Evolutionary conservation across 192 early-diverging fungal species (phyloP), one percentile per base, ranked within the genome.

Genomic region (Jimgerdemannia lactiflua): DNA sequence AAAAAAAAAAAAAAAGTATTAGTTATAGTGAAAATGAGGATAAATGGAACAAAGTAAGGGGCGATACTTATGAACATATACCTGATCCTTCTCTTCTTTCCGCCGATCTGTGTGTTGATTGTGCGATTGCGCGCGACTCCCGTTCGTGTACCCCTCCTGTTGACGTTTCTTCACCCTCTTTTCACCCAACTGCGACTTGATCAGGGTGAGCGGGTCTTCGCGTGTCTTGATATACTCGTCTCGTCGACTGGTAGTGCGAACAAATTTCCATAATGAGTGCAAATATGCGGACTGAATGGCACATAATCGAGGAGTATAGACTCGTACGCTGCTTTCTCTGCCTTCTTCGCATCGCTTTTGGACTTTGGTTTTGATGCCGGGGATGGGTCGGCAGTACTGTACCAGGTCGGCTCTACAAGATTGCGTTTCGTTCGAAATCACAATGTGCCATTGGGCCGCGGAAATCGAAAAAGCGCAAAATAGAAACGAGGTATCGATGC

Each of bases 131-230:
- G 29, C 64, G 64, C 54, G 63, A 43, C 17, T 72, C 70, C 43
- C 64, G 39, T 8, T 44, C 14, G 17, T 76, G 80, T 40, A 88
- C 74, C 8, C 59, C 43, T 17, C 42, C 69, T 39, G 86, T 63
- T 44, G 87, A 85, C 77, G 86, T 85, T 10, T 86, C 82, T 14
- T 19, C 75, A 66, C 42, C 78, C 64, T 73, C 78, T 80, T 17
- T 68, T 44, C 63, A 71, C 72, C 11, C 74, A 71, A 59, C 17
- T 43, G 14, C 44, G 71, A 43, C 20, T 17, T 54, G 71, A 71
- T 43, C 17, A 42, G 10, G 10, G 42, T 54, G 11, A 71, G 71
- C 8, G 71, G 71, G 44, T 71, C 71, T 43, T 71, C 43, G 20
- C 71, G 71, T 2, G 4, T 10, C 71, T 71, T 71, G 71, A 59